Evolutionary conservation across 2,329 filamentous ascomycete species (phyloP).

Genomic region (Exophiala sp.): DNA sequence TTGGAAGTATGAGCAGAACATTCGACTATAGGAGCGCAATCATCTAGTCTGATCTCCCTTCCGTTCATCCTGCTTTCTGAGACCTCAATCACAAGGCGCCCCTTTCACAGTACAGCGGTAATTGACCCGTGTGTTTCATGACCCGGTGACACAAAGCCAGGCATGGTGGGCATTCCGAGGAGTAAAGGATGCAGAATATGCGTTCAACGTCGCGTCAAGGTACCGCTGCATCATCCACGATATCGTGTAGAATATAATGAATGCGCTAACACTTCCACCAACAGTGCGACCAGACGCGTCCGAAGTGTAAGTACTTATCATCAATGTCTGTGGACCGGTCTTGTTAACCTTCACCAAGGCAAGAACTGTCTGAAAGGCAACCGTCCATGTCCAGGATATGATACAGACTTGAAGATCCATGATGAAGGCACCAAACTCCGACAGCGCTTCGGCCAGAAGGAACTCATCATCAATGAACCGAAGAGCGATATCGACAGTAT

Average conservation of each 20-base stretch:
- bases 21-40: too few relatives aligned
- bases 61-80: neutral
- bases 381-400: constrained; percentile 35
- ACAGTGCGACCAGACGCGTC: constrained; percentile 32
- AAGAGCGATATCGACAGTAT: constrained; percentile 26
- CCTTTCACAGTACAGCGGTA: neutral
- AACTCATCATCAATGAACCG: neutral
- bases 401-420: constrained; percentile 35
- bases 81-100: neutral
- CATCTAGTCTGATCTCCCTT: too few relatives aligned
- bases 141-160: constrained; percentile 1
- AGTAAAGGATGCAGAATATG: constrained; percentile 42
- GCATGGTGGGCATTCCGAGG: constrained; percentile 42
- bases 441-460: constrained; percentile 29
- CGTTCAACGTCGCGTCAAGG: constrained; percentile 38
- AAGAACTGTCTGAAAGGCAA: constrained; percentile 33
- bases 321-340: neutral
- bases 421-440: constrained; percentile 37
- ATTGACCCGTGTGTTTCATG: neutral
- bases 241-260: neutral
- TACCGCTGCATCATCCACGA: neutral
- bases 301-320: constrained; percentile 19
- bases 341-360: constrained; percentile 1
- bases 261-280: neutral
- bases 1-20: neutral